These are phyloP conservation scores for Epichloe baconii DNA, from an alignment of 2,329 filamentous ascomycete species.

Conservation along the genomic window DNA sequence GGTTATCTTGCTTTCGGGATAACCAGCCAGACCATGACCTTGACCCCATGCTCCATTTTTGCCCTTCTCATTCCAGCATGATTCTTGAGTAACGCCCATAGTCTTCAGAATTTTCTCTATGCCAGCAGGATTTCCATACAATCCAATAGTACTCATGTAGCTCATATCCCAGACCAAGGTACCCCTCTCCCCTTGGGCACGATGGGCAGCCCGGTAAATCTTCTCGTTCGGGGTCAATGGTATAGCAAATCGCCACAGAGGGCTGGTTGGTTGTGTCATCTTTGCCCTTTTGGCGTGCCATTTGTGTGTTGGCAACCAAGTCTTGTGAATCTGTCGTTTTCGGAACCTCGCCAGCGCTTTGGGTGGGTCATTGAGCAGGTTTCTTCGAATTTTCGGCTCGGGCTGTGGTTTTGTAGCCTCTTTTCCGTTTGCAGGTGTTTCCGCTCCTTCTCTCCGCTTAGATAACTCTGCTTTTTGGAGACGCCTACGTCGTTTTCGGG, in stretches of 20 bases:
- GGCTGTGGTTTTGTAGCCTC: slow-evolving; percentile 18
- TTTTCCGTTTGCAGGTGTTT: slow-evolving; percentile 3
- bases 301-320: slow-evolving; percentile 87
- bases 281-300: slow-evolving; percentile 87
- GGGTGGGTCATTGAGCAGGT: slow-evolving; percentile 49
- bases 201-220: slow-evolving; percentile 76
- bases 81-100: slow-evolving; percentile 47
- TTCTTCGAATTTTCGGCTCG: slow-evolving; percentile 56
- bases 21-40: slow-evolving; percentile 37
- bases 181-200: slow-evolving; percentile 58
- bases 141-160: slow-evolving; percentile 75
- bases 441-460: slow-evolving; percentile 7
- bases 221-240: slow-evolving; percentile 81
- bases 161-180: slow-evolving; percentile 87
- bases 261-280: slow-evolving; percentile 67
- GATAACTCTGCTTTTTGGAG: slow-evolving; percentile 15
- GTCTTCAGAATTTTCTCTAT: slow-evolving; percentile 53
- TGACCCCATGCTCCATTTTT: slow-evolving; percentile 54
- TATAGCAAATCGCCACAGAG: slow-evolving; percentile 83
- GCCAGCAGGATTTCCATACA: slow-evolving; percentile 54
- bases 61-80: slow-evolving; percentile 49
- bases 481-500: slow-evolving; percentile 36
- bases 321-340: slow-evolving; percentile 77
- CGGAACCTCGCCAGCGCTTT: slow-evolving; percentile 54
- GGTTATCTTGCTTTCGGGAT: slow-evolving; percentile 39